Evolutionary conservation across 164 flowering plant species (phyloP).

Genomic region (Piper betle): DNA sequence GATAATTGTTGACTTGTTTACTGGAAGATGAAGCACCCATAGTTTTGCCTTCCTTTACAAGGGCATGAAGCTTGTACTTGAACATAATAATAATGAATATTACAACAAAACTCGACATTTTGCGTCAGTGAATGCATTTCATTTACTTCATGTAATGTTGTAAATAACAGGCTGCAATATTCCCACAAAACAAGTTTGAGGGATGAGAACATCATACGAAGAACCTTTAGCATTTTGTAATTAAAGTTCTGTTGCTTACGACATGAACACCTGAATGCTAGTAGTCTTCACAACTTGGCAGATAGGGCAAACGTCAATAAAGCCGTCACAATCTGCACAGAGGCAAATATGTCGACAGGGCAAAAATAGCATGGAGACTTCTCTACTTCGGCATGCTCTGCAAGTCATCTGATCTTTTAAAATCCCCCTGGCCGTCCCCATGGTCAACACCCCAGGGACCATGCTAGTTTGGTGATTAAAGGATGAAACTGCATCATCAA

Average conservation of each 20-base stretch:
- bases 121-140: not conserved
- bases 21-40: too few relatives aligned
- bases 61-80: too few relatives aligned
- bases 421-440: constrained; percentile 8
- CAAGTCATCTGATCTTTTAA: constrained; percentile 31
- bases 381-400: constrained; percentile 50
- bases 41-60: too few relatives aligned
- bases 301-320: constrained; percentile 53
- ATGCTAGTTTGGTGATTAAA: constrained; percentile 26
- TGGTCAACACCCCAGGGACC: constrained; percentile 8
- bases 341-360: constrained; percentile 86
- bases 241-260: constrained; percentile 7
- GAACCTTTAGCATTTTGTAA: not conserved
- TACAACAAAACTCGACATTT: too few relatives aligned
- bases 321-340: constrained; percentile 65
- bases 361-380: constrained; percentile 61
- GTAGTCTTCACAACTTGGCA: constrained; percentile 53
- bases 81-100: too few relatives aligned
- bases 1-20: too few relatives aligned
- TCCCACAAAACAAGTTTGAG: too few relatives aligned
- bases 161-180: not conserved
- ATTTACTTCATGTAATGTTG: not conserved
- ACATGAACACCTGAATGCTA: constrained; percentile 59
- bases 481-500: constrained; percentile 66
- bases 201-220: not conserved